Percentiles rank a stretch among this genome's conserved stretches.
These are phyloP conservation scores for Tetrapisispora fleetii DNA, from an alignment of 805 yeast genomes.

Conservation along the genomic window DNA sequence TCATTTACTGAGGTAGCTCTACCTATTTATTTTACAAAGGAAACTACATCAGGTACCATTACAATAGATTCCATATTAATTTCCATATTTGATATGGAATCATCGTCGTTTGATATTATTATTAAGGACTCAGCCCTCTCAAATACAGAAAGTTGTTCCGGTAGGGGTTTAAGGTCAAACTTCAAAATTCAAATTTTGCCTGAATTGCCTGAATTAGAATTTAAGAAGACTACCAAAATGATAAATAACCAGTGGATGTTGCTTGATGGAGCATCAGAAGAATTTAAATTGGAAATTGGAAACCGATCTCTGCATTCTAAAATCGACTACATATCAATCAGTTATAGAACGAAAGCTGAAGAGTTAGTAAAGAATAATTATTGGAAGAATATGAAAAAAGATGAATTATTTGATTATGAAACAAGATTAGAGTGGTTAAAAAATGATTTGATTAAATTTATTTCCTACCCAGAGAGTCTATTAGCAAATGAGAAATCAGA, in stretches of 20 bases:
- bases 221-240: conserved; percentile 17
- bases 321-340: conserved; percentile 18
- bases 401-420: conserved; percentile 23
- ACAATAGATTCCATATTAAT: conserved; percentile 11
- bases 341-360: conserved; percentile 19
- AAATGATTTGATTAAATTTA: conserved; percentile 12
- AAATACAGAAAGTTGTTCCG: background rate
- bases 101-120: conserved; percentile 11
- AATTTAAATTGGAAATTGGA: conserved; percentile 14
- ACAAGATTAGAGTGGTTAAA: conserved; percentile 19
- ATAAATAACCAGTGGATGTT: conserved; percentile 23
- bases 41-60: conserved; percentile 9
- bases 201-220: conserved; percentile 24
- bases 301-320: conserved; percentile 21
- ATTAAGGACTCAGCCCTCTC: conserved; percentile 5
- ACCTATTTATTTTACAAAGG: conserved; percentile 13
- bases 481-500: conserved; percentile 17
- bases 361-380: conserved; percentile 17
- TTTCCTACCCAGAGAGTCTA: conserved; percentile 12
- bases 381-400: conserved; percentile 22
- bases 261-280: conserved; percentile 23
- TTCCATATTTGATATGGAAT: conserved; percentile 19
- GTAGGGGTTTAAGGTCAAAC: conserved; percentile 5
- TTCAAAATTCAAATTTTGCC: conserved; percentile 17
- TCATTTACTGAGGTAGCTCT: conserved; percentile 30